phyloP scores from a whole-genome alignment of 148 eudicot genomes.

The Pharnaceum exiguum region DNA sequence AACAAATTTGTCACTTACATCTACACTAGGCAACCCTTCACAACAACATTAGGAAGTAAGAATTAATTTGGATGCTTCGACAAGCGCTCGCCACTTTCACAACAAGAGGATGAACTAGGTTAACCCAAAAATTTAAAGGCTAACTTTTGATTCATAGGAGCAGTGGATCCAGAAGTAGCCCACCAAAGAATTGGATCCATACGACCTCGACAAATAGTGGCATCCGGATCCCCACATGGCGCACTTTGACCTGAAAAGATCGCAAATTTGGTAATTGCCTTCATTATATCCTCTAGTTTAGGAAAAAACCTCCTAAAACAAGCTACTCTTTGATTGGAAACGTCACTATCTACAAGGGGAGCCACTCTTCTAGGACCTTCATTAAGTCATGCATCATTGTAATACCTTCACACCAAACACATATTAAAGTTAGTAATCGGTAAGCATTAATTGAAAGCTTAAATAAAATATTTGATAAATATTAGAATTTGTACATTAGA shows the following conservation, averaged over 20 bases:
- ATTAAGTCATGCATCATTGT: conserved; percentile 4
- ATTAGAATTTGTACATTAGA: conserved; percentile 3
- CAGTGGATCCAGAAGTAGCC: conserved; percentile 8
- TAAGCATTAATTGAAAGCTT: neutral
- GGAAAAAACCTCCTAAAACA: too few relatives aligned
- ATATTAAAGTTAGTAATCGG: neutral
- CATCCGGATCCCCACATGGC: too few relatives aligned
- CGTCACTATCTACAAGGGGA: neutral
- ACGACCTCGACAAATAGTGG: too few relatives aligned
- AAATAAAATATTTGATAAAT: neutral
- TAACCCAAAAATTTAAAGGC: conserved; percentile 9
- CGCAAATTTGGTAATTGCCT: neutral
- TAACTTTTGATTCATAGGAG: conserved; percentile 5
- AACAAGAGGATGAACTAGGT: conserved; percentile 11
- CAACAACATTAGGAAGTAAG: too few relatives aligned
- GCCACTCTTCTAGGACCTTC: too few relatives aligned
- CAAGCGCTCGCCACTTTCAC: too few relatives aligned
- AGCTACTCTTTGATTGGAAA: neutral
- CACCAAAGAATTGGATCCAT: conserved; percentile 8
- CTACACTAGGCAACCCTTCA: too few relatives aligned
- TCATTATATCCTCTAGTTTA: too few relatives aligned
- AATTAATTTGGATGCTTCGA: too few relatives aligned
- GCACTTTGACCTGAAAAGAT: too few relatives aligned
- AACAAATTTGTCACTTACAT: too few relatives aligned
- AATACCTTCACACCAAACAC: neutral